A percentile compares a stretch with the other conserved stretches of the same genome.
Conservation (phyloP, 2,329 filamentous ascomycete genomes). For the Trichoderma sp. region DNA sequence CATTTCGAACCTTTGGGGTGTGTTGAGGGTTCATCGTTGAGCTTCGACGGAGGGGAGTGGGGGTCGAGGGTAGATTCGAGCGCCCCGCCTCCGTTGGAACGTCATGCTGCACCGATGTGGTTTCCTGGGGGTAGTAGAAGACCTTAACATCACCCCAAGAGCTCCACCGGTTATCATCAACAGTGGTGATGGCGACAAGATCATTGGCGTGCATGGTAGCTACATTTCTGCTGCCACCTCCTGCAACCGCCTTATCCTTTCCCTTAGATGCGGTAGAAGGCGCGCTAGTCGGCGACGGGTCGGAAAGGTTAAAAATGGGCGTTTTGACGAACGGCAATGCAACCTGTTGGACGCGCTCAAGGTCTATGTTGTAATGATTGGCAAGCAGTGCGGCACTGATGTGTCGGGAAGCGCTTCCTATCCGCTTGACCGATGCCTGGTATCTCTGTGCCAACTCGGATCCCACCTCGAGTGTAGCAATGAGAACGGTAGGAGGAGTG, state of each 20-base stretch:
- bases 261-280: constrained; percentile 62
- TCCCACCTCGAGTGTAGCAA: constrained; percentile 74
- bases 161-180: constrained; percentile 60
- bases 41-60: constrained; percentile 71
- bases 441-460: constrained; percentile 90
- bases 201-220: constrained; percentile 76
- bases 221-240: constrained; percentile 45
- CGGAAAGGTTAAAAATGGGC: constrained; percentile 51
- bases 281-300: constrained; percentile 53
- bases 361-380: constrained; percentile 78
- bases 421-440: constrained; percentile 79
- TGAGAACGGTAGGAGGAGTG: constrained; percentile 75
- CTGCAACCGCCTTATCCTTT: constrained; percentile 63
- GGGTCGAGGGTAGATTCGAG: constrained; percentile 61
- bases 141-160: constrained; percentile 80
- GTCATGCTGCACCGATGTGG: constrained; percentile 26
- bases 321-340: constrained; percentile 80
- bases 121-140: constrained; percentile 66
- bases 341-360: constrained; percentile 81
- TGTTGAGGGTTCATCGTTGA: constrained; percentile 52
- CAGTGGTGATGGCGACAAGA: constrained; percentile 69
- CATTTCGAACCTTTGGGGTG: constrained; percentile 41
- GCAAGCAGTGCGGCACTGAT: constrained; percentile 72
- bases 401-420: constrained; percentile 61
- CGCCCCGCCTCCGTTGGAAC: constrained; percentile 29